Base-by-base conservation (phyloP, 2,329 filamentous ascomycete species). In the Daldinia sp. region DNA sequence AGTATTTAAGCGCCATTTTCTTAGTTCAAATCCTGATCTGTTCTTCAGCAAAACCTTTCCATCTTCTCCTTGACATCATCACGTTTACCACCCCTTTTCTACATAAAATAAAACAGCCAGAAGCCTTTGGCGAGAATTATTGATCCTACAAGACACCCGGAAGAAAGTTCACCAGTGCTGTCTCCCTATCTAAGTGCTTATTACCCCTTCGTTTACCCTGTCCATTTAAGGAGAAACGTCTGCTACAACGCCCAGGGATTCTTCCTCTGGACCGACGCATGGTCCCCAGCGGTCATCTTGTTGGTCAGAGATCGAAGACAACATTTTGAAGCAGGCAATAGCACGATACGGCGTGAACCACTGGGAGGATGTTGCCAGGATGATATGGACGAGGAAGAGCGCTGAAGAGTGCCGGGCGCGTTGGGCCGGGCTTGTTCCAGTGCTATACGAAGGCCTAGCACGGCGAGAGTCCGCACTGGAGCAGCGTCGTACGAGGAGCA, bases 261-360 rank as follows among this genome's bases (percentile, higher is more conserved):
- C 42, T 18, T 54, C 59, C 12, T 23, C 30, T 1, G 15, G n/a
- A 7, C 26, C 7, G 9, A 18, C 28, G 6, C n/a, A 23, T 23
- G 15, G 15, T n/a, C 39, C 50, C 7, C 42, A 41, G 44, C 33
- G 20, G 3, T n/a, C 44, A 4, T 2, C 53, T 18, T 53, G 28
- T 20, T 67, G 71, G 71, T 67, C 71, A 26, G 67, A 73, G 35
- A 65, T 67, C 42, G 69, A 73, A 39, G 69, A 73, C 28, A 57
- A 60, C 6, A 69, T 70, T 18, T 35, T 73, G 20, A 71, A 63
- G 67, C 42, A 69, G 42, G 69, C 58, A 10, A 66, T 73, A 3
- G 56, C 56, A 15, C 64, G 51, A 9, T 30, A 73, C 48, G 71
- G 71, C 41, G 67, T 73, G 10, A 61, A 30, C 42, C 56, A 48